These are phyloP conservation scores for Rhynchospora pubera DNA, from an alignment of 176 grass and related monocot genomes.

Conservation along the genomic window DNA sequence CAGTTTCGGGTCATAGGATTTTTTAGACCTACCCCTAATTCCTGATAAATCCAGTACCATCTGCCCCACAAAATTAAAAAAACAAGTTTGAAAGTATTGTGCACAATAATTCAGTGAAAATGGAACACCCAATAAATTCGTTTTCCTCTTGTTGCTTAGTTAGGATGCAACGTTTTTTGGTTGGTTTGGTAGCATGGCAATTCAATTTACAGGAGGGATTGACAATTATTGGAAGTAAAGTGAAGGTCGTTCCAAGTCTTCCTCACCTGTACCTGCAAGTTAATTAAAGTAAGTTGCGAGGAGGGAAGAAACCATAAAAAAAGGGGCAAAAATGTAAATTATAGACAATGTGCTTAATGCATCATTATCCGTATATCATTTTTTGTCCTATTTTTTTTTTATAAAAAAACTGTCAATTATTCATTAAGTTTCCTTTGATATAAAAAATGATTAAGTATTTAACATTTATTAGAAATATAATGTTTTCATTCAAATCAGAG, in stretches of 20 bases:
- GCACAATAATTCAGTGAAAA: neutral
- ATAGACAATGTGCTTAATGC: neutral
- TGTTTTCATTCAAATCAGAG: no score
- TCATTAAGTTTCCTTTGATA: no score
- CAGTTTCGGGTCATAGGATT: neutral
- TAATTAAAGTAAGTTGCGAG: neutral
- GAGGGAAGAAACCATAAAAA: neutral
- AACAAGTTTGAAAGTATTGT: neutral
- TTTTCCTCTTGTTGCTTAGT: neutral
- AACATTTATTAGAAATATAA: no score
- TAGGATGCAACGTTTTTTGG: neutral
- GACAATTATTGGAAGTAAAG: conserved; percentile 4
- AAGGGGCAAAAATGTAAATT: neutral
- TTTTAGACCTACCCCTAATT: neutral
- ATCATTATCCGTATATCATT: no score
- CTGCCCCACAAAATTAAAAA: neutral
- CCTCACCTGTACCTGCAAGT: neutral
- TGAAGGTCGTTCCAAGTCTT: neutral
- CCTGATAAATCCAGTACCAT: neutral
- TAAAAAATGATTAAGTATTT: no score
- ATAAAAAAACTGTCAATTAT: no score
- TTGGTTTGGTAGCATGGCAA: conserved; percentile 4
- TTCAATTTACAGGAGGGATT: conserved; percentile 8
- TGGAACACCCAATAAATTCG: neutral
- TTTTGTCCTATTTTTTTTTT: no score